These are phyloP conservation scores for Tranzscheliella williamsii DNA, from an alignment of 1,284 basidiomycete genomes.

Conservation along the genomic window DNA sequence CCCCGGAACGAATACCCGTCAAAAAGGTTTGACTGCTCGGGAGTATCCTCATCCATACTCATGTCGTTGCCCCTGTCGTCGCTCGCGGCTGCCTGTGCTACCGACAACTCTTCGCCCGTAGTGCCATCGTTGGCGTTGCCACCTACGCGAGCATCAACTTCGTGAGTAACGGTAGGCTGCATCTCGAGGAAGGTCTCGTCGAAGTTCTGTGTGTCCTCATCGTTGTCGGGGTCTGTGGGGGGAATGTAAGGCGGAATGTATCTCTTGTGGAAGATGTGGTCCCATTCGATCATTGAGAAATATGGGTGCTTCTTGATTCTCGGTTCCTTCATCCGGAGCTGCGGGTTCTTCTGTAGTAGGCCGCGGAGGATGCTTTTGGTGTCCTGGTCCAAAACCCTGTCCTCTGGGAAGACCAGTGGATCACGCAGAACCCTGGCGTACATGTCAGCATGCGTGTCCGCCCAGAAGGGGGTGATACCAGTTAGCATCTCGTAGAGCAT, in stretches of 20 bases:
- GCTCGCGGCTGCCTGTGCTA: neutral
- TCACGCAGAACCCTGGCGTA: conserved; percentile 86
- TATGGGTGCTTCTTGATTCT: conserved; percentile 92
- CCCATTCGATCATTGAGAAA: conserved; percentile 94
- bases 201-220: conserved; percentile 95
- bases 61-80: conserved; percentile 14
- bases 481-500: conserved; percentile 99
- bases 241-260: conserved; percentile 98
- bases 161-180: conserved; percentile 50
- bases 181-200: conserved; percentile 95
- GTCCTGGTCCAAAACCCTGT: conserved; percentile 85
- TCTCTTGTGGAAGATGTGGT: conserved; percentile 88
- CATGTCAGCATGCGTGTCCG: conserved; percentile 91
- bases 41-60: conserved; percentile 24
- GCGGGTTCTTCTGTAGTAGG: conserved; percentile 87
- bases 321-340: conserved; percentile 84
- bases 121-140: conserved; percentile 1
- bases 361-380: conserved; percentile 93
- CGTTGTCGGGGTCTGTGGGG: conserved; percentile 86
- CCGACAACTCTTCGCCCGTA: neutral
- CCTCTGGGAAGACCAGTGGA: conserved; percentile 83
- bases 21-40: conserved; percentile 39
- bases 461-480: conserved; percentile 97
- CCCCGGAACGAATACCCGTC: conserved; percentile 57
- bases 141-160: conserved; percentile 16